A percentile compares a stretch with the other conserved stretches of the same genome.
Evolutionary conservation across 140 eudicot species (phyloP).

Genomic region (Erigeron philadelphicus): DNA sequence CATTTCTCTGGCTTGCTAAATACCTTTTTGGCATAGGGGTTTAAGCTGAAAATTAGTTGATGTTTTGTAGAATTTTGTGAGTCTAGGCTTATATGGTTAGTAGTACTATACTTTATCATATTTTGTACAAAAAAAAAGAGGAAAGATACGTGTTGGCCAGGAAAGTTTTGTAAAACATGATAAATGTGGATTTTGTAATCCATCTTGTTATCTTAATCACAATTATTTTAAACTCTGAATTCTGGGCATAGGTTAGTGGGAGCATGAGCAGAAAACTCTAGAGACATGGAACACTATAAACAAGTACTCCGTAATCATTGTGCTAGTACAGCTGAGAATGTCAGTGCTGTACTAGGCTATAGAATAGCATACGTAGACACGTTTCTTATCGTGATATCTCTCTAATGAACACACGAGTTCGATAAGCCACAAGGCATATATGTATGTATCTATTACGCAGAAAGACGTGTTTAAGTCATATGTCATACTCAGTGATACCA

Average conservation of each 20-base stretch:
- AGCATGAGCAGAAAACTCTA: too few species aligned
- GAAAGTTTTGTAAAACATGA: conserved; percentile 1
- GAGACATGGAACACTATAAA: too few species aligned
- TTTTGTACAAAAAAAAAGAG: background rate
- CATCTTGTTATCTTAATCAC: background rate
- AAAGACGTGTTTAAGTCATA: background rate
- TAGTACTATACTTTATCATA: background rate
- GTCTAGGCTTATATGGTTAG: conserved; percentile 5
- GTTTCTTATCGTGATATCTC: background rate
- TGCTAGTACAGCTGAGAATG: too few species aligned
- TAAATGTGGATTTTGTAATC: background rate
- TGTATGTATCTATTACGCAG: background rate
- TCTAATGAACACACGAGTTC: background rate
- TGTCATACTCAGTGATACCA: background rate
- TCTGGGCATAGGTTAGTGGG: too few species aligned
- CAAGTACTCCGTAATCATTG: too few species aligned
- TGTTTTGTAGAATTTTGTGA: conserved; percentile 11
- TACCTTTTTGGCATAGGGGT: background rate
- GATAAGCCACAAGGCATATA: background rate
- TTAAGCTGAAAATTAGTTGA: background rate
- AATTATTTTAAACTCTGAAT: too few species aligned
- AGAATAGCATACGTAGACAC: too few species aligned
- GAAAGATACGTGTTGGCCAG: background rate
- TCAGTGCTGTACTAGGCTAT: too few species aligned
- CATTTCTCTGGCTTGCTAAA: background rate